phyloP scores from a whole-genome alignment of 2,329 filamentous ascomycete species.

The Dothistroma septosporum region DNA sequence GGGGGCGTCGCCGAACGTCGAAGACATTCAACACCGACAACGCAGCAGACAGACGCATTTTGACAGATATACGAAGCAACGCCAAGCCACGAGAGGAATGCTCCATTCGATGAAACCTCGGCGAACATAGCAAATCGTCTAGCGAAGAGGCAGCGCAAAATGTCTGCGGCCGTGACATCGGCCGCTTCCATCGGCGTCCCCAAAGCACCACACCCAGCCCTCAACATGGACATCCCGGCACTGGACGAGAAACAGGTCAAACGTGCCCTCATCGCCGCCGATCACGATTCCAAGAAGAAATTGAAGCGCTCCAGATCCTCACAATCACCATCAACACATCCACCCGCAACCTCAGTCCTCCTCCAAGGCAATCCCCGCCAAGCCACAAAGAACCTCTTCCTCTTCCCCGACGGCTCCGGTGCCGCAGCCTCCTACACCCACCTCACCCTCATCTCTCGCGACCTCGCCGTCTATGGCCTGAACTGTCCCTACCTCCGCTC shows the following conservation, averaged over 20 bases:
- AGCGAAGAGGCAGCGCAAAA: background rate
- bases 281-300: background rate
- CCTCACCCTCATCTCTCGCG: slow-evolving; percentile 39
- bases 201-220: background rate
- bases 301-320: background rate
- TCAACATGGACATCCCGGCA: background rate
- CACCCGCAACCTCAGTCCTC: background rate
- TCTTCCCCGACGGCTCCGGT: slow-evolving; percentile 47
- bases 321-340: background rate
- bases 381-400: slow-evolving; percentile 15
- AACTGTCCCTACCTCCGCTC: slow-evolving; percentile 3
- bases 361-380: slow-evolving; percentile 17
- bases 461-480: slow-evolving; percentile 18
- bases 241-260: background rate
- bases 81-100: background rate
- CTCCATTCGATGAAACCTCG: background rate
- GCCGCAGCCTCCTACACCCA: slow-evolving; percentile 45
- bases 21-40: background rate
- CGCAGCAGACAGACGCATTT: background rate
- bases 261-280: background rate
- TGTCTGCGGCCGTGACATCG: background rate
- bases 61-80: background rate
- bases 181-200: background rate
- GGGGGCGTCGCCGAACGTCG: background rate
- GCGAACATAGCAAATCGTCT: background rate